Conservation (phyloP, 345 rosid genomes). For the Syzygium oleosum region DNA sequence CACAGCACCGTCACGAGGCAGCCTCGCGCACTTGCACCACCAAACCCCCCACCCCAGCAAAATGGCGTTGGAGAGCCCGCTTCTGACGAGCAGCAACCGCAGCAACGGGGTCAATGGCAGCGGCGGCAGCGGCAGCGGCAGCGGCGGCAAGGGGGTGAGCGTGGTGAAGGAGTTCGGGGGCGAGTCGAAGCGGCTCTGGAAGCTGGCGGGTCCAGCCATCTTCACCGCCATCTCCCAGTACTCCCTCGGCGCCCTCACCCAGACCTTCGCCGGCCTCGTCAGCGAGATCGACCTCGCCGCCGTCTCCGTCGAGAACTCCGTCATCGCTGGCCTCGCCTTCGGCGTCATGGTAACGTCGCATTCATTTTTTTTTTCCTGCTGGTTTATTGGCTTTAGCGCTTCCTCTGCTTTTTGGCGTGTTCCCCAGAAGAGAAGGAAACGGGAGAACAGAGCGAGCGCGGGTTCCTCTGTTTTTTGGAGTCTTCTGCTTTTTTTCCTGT, state of each 20-base stretch:
- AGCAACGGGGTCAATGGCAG: background rate
- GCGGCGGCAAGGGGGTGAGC: background rate
- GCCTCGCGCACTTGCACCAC: background rate
- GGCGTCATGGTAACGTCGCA: slow-evolving; percentile 56
- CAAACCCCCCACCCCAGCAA: background rate
- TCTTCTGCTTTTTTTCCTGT: background rate
- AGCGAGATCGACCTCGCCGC: slow-evolving; percentile 85
- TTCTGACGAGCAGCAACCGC: slow-evolving; percentile 1
- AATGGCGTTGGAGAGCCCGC: slow-evolving; percentile 35
- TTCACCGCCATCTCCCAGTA: slow-evolving; percentile 67
- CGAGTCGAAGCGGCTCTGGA: slow-evolving; percentile 78
- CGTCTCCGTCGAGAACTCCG: slow-evolving; percentile 83
- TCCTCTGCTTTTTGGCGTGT: background rate
- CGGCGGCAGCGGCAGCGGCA: background rate
- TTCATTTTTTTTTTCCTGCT: background rate
- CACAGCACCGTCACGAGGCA: background rate
- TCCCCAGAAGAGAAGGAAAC: background rate
- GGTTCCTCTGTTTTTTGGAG: background rate
- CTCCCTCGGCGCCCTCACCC: slow-evolving; percentile 89
- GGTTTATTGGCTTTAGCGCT: background rate
- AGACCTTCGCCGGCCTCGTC: slow-evolving; percentile 64
- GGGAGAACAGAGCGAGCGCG: background rate
- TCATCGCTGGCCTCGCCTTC: slow-evolving; percentile 75
- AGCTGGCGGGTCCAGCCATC: slow-evolving; percentile 82
- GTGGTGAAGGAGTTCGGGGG: slow-evolving; percentile 35